These are phyloP conservation scores for Trichoderma sp. DNA, from an alignment of 2,329 filamentous ascomycete genomes.

Conservation along the genomic window DNA sequence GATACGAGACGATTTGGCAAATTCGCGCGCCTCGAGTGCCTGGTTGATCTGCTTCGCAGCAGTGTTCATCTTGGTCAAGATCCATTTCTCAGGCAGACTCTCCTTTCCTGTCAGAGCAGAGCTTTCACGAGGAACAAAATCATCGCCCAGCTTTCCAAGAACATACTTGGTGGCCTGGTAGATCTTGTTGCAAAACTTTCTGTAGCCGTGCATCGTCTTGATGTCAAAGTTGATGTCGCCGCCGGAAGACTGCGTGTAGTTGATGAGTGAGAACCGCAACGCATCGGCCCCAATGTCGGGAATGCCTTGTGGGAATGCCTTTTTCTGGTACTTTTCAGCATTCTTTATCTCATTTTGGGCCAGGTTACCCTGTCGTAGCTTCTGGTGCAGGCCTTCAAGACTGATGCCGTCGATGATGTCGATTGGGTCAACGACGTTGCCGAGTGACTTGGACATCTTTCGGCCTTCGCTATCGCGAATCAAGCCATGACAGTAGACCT, in stretches of 20 bases:
- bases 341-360: conserved; percentile 75
- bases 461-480: conserved; percentile 82
- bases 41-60: conserved; percentile 69
- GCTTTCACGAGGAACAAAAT: conserved; percentile 59
- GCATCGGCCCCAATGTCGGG: conserved; percentile 87
- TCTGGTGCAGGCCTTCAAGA: conserved; percentile 72
- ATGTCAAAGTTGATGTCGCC: conserved; percentile 82
- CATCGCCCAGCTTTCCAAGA: conserved; percentile 67
- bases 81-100: conserved; percentile 47
- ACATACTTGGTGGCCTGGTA: conserved; percentile 91
- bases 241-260: conserved; percentile 64
- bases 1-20: conserved; percentile 66
- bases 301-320: conserved; percentile 83
- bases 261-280: conserved; percentile 80
- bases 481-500: conserved; percentile 87
- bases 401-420: conserved; percentile 83
- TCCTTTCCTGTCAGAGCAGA: conserved; percentile 34
- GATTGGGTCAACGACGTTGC: conserved; percentile 86
- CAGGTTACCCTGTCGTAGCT: conserved; percentile 75
- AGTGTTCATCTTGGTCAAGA: conserved; percentile 68
- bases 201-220: conserved; percentile 82
- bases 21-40: conserved; percentile 64
- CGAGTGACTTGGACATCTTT: conserved; percentile 91
- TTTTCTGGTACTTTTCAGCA: conserved; percentile 83
- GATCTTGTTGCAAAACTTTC: conserved; percentile 87